Evolutionary conservation across 2,329 filamentous ascomycete species (phyloP), one percentile per base, ranked within the genome.

Genomic region (Pseudogymnoascus sp.): DNA sequence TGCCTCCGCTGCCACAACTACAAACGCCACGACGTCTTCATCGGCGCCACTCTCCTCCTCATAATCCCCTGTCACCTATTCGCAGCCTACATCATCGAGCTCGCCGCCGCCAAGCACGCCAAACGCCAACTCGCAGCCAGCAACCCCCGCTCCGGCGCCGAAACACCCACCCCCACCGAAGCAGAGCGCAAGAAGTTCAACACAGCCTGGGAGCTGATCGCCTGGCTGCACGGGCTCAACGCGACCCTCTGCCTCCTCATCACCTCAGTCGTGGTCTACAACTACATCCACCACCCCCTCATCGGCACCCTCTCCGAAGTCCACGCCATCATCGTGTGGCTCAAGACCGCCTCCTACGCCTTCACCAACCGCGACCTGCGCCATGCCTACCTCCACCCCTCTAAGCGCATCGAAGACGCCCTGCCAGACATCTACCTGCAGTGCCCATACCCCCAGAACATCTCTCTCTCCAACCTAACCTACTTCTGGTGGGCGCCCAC

Each of bases 401-500:
- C 81, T 44, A 81, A 82, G 62, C 83, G 84, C 65, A 86, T 89
- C 64, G 82, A 88, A 60, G 84, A 86, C 53, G 82, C 84, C 23
- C 79, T 97, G 3, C 95, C 95, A 0, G 87, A 90, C 38, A 81
- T 97, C 23, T 99, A 97, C 78, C 80, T 82, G 11, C 73, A 84
- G 62, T 96, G 92, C 70, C 90, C 93, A 0, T 99, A 99, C 73
- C 95, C 95, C 0, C 77, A 84, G 59, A 99, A 97, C 75, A 90
- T 99, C 75, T 96, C 92, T 2, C 82, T 97, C 69, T 78, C 82
- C 60, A 99, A 97, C 73, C 79, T 99, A 25, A 85, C 85, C 64
- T 99, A 97, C 77, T 99, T 99, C 75, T 97, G 95, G 93, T 93
- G 93, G 87, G 95, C 93, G 0, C 95, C 95, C 0, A 99, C 95